Evolutionary conservation across 2,329 filamentous ascomycete genomes (phyloP), one percentile per base, ranked within the genome.

Genomic region (Tolypocladium ophioglossoides): DNA sequence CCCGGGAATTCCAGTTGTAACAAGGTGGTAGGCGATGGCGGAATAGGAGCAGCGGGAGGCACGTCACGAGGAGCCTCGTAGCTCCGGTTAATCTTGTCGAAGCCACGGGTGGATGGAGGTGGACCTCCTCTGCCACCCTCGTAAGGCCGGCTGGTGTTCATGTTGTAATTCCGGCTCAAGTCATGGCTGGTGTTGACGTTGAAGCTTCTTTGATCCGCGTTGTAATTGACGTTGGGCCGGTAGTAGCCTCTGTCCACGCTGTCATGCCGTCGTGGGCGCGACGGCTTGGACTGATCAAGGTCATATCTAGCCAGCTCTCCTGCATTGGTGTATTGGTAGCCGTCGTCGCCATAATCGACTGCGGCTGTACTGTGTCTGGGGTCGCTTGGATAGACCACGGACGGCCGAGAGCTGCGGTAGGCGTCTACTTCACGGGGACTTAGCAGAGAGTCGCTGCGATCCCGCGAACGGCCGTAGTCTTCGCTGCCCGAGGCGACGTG

Each of bases 21-120:
- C 16, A 57, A 34, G 9, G 59, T 40, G n/a, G 56, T 60, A 14
- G 70, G 62, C 27, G 73, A 67, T 4, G 72, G 70, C 6, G 71
- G 65, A 16, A 69, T 64, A 4, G 74, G 70, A n/a, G 68, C 73
- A 30, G 70, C 62, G 9, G 76, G 73, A 0, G 74, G 72, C 16
- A 78, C 68, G 7, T 70, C 64, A 10, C 66, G 60, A 41, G 77
- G 70, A 32, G 74, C 66, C 27, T 79, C 77, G 57, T 80, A 81
- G 8, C 70, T 49, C 55, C 78, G 73, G 60, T 80, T 80, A 58
- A 88, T 80, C 68, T 82, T 87, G 61, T 89, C 86, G 58, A 90
- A 82, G 0, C 84, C 86, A 60, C 85, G 76, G 3, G 83, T 87
- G 6, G 84, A 81, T 5, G 85, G 85, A 11, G 87, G 87, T 2